Conservation (phyloP, 23 red algal genomes). For the Gracilaria vermiculophylla region DNA sequence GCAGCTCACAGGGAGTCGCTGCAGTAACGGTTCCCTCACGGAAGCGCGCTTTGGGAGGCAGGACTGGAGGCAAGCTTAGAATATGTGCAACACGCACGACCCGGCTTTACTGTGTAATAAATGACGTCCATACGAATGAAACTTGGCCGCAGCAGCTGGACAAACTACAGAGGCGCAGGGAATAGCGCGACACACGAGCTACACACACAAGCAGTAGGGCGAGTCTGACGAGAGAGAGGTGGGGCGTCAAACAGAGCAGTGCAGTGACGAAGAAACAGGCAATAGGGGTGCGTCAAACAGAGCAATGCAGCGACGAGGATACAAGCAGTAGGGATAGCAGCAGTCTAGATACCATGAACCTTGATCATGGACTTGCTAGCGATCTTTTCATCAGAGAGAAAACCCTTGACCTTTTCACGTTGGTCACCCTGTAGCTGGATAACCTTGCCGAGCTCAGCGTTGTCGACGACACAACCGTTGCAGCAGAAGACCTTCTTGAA, state of each 20-base stretch:
- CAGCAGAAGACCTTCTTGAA: slow-evolving; percentile 99
- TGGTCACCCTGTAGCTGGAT: slow-evolving; percentile 99
- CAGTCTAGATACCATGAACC: slow-evolving; percentile 95
- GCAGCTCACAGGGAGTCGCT: too few species aligned
- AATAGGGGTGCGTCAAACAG: background rate
- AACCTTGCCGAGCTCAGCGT: slow-evolving; percentile 91
- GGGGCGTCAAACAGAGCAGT: background rate
- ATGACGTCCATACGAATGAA: slow-evolving; percentile 5
- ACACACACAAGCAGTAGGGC: background rate
- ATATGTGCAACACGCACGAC: background rate
- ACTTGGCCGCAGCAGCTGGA: too few species aligned
- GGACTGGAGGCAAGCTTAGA: too few species aligned
- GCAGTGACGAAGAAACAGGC: background rate
- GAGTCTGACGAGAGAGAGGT: background rate
- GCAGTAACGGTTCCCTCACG: too few species aligned
- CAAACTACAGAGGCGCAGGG: background rate
- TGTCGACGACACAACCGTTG: slow-evolving; percentile 98
- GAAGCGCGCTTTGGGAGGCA: too few species aligned
- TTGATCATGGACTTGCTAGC: slow-evolving; percentile 98
- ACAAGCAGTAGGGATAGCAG: background rate
- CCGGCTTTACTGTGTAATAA: background rate
- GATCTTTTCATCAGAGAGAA: slow-evolving; percentile 93
- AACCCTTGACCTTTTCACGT: slow-evolving; percentile 93
- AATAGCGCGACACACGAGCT: background rate
- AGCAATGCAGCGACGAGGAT: background rate